Percentiles rank a stretch among this genome's conserved stretches.
Conservation (phyloP, 2,329 filamentous ascomycete species). For the Neofusicoccum parvum region DNA sequence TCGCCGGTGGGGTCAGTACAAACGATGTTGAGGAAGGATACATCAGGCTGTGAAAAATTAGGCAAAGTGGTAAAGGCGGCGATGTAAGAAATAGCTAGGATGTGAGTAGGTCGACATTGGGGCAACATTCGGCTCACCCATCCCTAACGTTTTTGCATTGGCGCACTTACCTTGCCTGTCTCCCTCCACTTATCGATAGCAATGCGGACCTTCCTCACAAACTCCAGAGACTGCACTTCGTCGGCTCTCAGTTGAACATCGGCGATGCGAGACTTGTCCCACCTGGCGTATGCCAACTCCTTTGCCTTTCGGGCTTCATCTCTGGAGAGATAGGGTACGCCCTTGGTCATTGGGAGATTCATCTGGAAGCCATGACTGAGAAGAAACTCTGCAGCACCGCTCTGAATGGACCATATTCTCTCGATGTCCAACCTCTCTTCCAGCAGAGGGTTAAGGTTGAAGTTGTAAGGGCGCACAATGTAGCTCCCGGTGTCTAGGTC, state of each 20-base stretch:
- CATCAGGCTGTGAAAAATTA: conserved; percentile 43
- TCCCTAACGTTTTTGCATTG: no score
- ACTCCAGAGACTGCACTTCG: conserved; percentile 56
- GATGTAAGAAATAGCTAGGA: neutral
- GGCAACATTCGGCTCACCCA: neutral
- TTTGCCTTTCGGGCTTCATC: conserved; percentile 57
- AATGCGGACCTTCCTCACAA: conserved; percentile 50
- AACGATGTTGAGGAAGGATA: conserved; percentile 31
- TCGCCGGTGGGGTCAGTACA: conserved; percentile 31
- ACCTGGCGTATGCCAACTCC: conserved; percentile 45
- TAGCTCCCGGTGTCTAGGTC: conserved; percentile 57
- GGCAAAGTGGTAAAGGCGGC: conserved; percentile 35
- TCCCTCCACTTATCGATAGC: conserved; percentile 52
- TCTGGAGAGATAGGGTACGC: conserved; percentile 65
- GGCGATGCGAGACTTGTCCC: conserved; percentile 42
- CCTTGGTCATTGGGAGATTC: conserved; percentile 56
- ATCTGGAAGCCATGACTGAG: conserved; percentile 61
- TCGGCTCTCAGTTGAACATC: conserved; percentile 55
- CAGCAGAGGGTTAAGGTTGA: conserved; percentile 61
- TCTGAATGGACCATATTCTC: conserved; percentile 62
- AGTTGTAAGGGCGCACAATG: conserved; percentile 64
- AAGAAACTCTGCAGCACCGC: conserved; percentile 64
- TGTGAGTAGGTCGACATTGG: neutral
- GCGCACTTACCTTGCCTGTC: conserved; percentile 29
- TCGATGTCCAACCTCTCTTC: conserved; percentile 59